Percentiles rank a stretch among this genome's conserved stretches.
phyloP scores from a whole-genome alignment of 805 yeast species.

The Ogataea pilisensis region DNA sequence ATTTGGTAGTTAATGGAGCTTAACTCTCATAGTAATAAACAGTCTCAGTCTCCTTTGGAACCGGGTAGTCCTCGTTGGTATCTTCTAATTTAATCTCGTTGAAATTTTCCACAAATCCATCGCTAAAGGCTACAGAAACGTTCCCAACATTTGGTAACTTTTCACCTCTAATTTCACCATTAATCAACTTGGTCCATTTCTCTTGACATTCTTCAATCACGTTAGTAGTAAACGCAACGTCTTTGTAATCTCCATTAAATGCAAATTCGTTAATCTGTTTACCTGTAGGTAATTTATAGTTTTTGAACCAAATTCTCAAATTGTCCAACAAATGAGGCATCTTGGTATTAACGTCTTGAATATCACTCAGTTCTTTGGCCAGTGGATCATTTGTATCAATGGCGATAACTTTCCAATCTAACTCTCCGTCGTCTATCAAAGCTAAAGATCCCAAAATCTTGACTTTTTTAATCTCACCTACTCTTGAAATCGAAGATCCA shows the following conservation, averaged over 20 bases:
- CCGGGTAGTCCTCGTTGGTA: slow-evolving; percentile 25
- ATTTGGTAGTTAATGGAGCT: slow-evolving; percentile 1
- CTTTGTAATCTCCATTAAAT: slow-evolving; percentile 62
- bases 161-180: slow-evolving; percentile 36
- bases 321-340: slow-evolving; percentile 71
- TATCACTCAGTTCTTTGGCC: slow-evolving; percentile 53
- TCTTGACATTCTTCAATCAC: slow-evolving; percentile 60
- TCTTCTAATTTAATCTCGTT: slow-evolving; percentile 21
- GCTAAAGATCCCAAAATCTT: slow-evolving; percentile 76
- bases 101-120: slow-evolving; percentile 23
- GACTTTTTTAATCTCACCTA: slow-evolving; percentile 55
- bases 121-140: slow-evolving; percentile 32
- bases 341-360: slow-evolving; percentile 61
- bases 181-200: slow-evolving; percentile 61
- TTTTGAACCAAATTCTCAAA: slow-evolving; percentile 75
- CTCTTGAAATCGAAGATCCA: slow-evolving; percentile 45
- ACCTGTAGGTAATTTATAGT: slow-evolving; percentile 80
- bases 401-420: slow-evolving; percentile 89
- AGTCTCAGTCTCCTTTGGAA: slow-evolving; percentile 36
- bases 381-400: slow-evolving; percentile 66
- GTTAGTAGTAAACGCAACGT: slow-evolving; percentile 53
- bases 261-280: slow-evolving; percentile 74
- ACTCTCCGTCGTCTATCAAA: slow-evolving; percentile 87
- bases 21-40: slow-evolving; percentile 28
- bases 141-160: slow-evolving; percentile 34